These are phyloP conservation scores for Phytophthora fragariaefolia DNA, from an alignment of 352 stramenopile species.

Conservation along the genomic window DNA sequence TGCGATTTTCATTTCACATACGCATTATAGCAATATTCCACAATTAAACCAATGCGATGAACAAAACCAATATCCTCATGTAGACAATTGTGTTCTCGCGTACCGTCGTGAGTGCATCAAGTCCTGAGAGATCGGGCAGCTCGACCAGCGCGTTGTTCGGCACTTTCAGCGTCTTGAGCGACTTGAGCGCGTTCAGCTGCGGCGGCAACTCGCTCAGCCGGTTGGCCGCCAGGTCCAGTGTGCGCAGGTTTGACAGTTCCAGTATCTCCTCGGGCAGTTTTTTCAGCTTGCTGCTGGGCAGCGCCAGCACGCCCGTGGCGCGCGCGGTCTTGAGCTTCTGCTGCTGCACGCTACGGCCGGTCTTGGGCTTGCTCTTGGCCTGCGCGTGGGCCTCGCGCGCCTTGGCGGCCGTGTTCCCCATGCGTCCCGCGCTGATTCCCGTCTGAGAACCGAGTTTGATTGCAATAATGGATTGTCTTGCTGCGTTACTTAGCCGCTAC, in stretches of 20 bases:
- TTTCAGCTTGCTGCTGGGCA: conserved; percentile 81
- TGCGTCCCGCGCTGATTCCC: conserved; percentile 14
- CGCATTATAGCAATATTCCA: neutral
- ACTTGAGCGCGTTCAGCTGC: conserved; percentile 43
- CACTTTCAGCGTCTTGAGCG: conserved; percentile 81
- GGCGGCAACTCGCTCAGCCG: conserved; percentile 58
- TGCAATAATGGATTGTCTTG: too few relatives aligned
- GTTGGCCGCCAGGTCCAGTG: conserved; percentile 79
- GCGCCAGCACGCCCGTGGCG: conserved; percentile 70
- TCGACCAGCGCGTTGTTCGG: conserved; percentile 59
- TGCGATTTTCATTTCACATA: conserved; percentile 20
- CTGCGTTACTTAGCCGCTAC: too few relatives aligned
- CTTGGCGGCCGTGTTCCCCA: conserved; percentile 76
- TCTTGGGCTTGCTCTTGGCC: conserved; percentile 86
- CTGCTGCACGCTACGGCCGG: conserved; percentile 70
- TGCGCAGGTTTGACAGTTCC: conserved; percentile 58
- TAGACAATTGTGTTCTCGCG: conserved; percentile 7
- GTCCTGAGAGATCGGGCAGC: conserved; percentile 70
- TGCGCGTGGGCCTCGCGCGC: conserved; percentile 69
- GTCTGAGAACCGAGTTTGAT: conserved; percentile 6
- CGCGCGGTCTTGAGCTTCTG: conserved; percentile 77
- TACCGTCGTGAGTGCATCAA: conserved; percentile 78
- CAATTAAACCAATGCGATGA: neutral
- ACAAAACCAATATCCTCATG: neutral
- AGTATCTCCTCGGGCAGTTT: conserved; percentile 67